Percentiles rank a stretch among this genome's conserved stretches.
Conservation (phyloP, 2,329 filamentous ascomycete species). For the Botrytis tulipae region DNA sequence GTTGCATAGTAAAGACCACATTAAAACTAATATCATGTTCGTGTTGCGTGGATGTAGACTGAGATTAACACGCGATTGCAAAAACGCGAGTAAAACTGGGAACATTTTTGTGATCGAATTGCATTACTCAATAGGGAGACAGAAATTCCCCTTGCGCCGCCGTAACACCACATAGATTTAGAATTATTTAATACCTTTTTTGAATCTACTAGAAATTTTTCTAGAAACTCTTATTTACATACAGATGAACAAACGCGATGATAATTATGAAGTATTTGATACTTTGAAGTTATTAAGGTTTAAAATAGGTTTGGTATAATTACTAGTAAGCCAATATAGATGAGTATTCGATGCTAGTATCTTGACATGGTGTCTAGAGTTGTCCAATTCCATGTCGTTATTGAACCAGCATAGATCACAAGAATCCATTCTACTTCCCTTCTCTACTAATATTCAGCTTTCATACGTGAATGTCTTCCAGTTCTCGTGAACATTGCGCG, state of each 20-base stretch:
- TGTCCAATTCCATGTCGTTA: no score
- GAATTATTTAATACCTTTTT: not conserved
- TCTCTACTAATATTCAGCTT: not conserved
- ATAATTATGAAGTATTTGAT: no score
- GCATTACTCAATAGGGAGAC: not conserved
- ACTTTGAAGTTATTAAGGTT: not conserved
- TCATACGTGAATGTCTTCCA: no score
- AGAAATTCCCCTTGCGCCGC: not conserved
- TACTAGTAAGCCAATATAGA: not conserved
- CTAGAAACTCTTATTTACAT: not conserved
- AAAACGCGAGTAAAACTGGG: not conserved
- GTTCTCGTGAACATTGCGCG: not conserved
- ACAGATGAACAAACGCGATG: not conserved
- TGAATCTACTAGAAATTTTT: not conserved
- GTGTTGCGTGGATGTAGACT: not conserved
- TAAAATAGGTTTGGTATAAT: not conserved
- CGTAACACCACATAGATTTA: not conserved
- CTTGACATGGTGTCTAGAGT: no score
- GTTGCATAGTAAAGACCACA: not conserved
- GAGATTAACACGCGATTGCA: not conserved
- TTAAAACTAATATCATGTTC: not conserved
- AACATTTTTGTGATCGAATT: not conserved
- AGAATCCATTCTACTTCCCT: not conserved
- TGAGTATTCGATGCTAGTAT: not conserved
- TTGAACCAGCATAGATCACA: no score